Evolutionary conservation across 805 yeast genomes (phyloP).

Genomic region (Yamadazyma philogaea): DNA sequence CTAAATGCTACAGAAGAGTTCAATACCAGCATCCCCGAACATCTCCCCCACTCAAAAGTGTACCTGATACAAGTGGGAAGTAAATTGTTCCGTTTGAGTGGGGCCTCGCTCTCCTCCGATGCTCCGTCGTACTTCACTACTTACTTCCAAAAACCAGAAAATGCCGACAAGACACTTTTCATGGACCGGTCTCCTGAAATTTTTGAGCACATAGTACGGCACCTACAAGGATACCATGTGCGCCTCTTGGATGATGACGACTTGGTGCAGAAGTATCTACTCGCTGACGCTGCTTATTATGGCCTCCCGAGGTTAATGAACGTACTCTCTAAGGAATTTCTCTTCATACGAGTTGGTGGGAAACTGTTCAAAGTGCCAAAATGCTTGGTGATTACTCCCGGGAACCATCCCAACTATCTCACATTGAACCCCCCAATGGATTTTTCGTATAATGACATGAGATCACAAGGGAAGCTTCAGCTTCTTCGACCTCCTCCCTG

Average conservation of each 20-base stretch:
- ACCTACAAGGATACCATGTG: constrained; percentile 78
- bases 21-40: constrained; percentile 44
- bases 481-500: constrained; percentile 78
- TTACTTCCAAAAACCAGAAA: constrained; percentile 48
- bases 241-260: constrained; percentile 57
- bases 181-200: constrained; percentile 74
- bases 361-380: constrained; percentile 57
- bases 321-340: constrained; percentile 42
- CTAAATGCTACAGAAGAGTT: constrained; percentile 23
- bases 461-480: constrained; percentile 32
- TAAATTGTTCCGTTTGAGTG: constrained; percentile 61
- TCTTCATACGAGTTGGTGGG: constrained; percentile 58
- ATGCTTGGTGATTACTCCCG: constrained; percentile 51
- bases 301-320: constrained; percentile 55
- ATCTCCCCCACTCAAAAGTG: constrained; percentile 67
- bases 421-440: constrained; percentile 53
- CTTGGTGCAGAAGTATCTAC: constrained; percentile 49
- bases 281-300: constrained; percentile 71
- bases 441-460: constrained; percentile 41
- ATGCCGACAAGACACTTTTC: constrained; percentile 45
- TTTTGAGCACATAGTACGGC: constrained; percentile 63
- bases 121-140: constrained; percentile 85
- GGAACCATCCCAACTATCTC: constrained; percentile 78
- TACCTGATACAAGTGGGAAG: constrained; percentile 71
- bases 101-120: constrained; percentile 82